phyloP scores from a whole-genome alignment of 2,329 filamentous ascomycete genomes.

The Zasmidium angulare region DNA sequence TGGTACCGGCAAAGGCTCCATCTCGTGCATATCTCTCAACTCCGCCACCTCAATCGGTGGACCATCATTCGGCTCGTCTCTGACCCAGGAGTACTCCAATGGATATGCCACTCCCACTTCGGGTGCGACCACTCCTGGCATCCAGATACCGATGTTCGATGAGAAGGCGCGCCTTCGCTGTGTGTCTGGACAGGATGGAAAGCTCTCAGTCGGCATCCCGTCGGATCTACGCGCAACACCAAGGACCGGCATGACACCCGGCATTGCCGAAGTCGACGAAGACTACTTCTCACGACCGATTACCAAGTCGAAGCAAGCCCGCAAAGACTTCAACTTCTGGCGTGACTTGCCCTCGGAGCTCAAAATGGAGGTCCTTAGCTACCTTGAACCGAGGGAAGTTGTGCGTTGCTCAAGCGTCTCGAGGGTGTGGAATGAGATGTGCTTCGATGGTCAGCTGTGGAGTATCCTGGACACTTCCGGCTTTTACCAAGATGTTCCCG shows the following conservation, averaged over 20 bases:
- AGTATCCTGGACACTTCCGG: constrained; percentile 71
- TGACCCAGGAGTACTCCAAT: constrained; percentile 57
- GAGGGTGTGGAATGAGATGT: constrained; percentile 75
- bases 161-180: constrained; percentile 56
- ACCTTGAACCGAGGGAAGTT: constrained; percentile 76
- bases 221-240: constrained; percentile 57
- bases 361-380: constrained; percentile 72
- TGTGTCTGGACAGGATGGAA: constrained; percentile 49
- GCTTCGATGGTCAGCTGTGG: constrained; percentile 96
- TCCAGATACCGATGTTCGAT: constrained; percentile 51
- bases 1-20: constrained; percentile 60
- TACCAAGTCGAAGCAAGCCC: constrained; percentile 26
- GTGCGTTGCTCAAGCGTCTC: constrained; percentile 75
- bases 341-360: constrained; percentile 78
- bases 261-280: constrained; percentile 38
- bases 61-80: constrained; percentile 55
- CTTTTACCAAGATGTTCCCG: constrained; percentile 85
- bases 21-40: constrained; percentile 64
- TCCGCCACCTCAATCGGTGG: constrained; percentile 52
- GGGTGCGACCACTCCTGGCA: constrained; percentile 46
- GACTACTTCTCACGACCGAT: constrained; percentile 48
- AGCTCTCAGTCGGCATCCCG: constrained; percentile 63
- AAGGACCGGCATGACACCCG: constrained; percentile 27
- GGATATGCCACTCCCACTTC: constrained; percentile 58
- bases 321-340: constrained; percentile 69